Evolutionary conservation across 148 eudicot species (phyloP).

Genomic region (Agrostemma githago): DNA sequence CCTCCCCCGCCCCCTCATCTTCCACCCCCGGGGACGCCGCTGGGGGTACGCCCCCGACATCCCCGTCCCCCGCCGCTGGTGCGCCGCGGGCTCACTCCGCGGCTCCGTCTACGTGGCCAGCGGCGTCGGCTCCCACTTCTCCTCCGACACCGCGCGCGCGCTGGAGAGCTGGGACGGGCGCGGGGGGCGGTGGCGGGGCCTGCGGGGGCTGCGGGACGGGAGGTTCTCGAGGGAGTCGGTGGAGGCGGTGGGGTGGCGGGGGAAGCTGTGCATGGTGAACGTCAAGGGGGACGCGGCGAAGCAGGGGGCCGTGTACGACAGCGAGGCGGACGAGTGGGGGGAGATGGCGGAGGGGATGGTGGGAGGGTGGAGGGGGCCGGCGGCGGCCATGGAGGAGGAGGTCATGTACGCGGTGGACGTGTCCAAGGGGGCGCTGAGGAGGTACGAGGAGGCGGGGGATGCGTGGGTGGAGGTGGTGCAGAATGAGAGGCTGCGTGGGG

Average conservation of each 20-base stretch:
- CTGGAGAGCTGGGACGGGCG: conserved; percentile 48
- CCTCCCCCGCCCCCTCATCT: conserved; percentile 49
- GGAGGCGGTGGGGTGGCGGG: conserved; percentile 64
- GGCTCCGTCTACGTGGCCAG: conserved; percentile 48
- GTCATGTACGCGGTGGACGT: conserved; percentile 53
- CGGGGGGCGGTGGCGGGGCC: conserved; percentile 37
- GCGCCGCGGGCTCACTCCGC: conserved; percentile 43
- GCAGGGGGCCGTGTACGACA: conserved; percentile 52
- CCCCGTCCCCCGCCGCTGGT: conserved; percentile 64
- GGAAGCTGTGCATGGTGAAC: conserved; percentile 60
- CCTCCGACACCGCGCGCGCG: conserved; percentile 40
- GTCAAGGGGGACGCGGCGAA: conserved; percentile 56
- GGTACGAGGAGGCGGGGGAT: conserved; percentile 39
- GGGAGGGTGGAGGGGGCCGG: conserved; percentile 80
- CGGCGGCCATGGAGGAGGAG: conserved; percentile 69
- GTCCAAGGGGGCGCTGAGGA: conserved; percentile 45
- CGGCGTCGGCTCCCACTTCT: conserved; percentile 63
- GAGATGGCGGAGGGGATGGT: conserved; percentile 75
- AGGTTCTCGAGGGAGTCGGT: conserved; percentile 63
- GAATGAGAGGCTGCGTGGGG: conserved; percentile 43
- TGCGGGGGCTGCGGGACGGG: conserved; percentile 34
- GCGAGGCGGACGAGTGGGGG: conserved; percentile 34
- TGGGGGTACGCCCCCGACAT: conserved; percentile 53
- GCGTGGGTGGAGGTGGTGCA: conserved; percentile 48
- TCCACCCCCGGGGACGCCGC: conserved; percentile 28